phyloP scores from a whole-genome alignment of 495 filamentous ascomycete species.

The Penicillium canariense region DNA sequence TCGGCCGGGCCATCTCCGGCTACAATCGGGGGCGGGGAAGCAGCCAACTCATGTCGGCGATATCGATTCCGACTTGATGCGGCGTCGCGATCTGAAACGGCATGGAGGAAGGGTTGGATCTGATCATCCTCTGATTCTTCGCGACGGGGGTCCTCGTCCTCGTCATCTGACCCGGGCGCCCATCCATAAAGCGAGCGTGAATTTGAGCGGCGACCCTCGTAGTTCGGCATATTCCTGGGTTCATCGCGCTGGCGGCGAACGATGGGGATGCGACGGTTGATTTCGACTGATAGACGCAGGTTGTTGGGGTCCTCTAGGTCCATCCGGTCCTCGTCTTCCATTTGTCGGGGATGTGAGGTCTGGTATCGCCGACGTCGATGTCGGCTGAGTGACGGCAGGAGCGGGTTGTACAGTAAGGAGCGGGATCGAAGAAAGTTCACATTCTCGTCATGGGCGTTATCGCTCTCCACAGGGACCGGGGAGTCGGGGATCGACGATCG shows the following conservation, averaged over 20 bases:
- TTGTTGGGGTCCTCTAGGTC: slow-evolving; percentile 40
- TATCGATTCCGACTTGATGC: slow-evolving; percentile 29
- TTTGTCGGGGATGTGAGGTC: slow-evolving; percentile 20
- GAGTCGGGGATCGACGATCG: slow-evolving; percentile 45
- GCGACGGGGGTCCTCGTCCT: slow-evolving; percentile 37
- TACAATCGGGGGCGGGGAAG: slow-evolving; percentile 11
- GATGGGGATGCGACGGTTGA: slow-evolving; percentile 45
- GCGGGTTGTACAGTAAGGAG: slow-evolving; percentile 30
- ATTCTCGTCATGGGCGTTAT: slow-evolving; percentile 59
- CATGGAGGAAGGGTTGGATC: slow-evolving; percentile 29
- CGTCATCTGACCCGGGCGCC: slow-evolving; percentile 56
- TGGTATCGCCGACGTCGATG: slow-evolving; percentile 38
- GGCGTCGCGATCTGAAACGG: slow-evolving; percentile 29
- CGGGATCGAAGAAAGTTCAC: slow-evolving; percentile 56
- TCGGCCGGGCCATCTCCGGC: slow-evolving; percentile 22
- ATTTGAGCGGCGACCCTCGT: slow-evolving; percentile 49
- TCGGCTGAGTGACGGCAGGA: slow-evolving; percentile 36
- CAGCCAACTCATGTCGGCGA: slow-evolving; percentile 25
- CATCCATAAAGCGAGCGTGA: slow-evolving; percentile 57
- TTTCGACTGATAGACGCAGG: slow-evolving; percentile 34
- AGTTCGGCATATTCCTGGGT: slow-evolving; percentile 35
- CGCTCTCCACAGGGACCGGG: slow-evolving; percentile 40
- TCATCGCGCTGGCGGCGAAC: slow-evolving; percentile 36
- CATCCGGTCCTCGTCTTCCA: slow-evolving; percentile 41
- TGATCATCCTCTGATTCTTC: slow-evolving; percentile 35